phyloP scores from a whole-genome alignment of 495 filamentous ascomycete genomes.

The Lophiostoma macrostomum region DNA sequence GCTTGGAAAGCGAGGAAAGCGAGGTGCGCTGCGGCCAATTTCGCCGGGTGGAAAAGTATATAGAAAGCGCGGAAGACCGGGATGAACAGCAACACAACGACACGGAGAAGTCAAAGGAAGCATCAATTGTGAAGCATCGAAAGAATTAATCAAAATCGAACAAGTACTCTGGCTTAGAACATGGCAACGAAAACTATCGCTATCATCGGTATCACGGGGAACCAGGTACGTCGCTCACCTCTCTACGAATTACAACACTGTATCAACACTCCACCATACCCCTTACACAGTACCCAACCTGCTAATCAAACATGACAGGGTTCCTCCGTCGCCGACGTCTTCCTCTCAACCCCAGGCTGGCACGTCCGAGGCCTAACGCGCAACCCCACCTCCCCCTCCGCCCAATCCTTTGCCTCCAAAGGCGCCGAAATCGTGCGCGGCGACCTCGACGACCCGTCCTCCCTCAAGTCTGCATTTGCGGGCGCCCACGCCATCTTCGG shows the following conservation, averaged over 20 bases:
- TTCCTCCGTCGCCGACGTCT: slow-evolving; percentile 32
- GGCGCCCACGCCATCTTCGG: slow-evolving; percentile 52
- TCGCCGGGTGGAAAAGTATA: too few relatives aligned
- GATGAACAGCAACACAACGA: too few relatives aligned
- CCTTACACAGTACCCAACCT: neutral
- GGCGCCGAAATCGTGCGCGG: slow-evolving; percentile 51
- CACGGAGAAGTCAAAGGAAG: too few relatives aligned
- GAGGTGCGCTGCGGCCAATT: too few relatives aligned
- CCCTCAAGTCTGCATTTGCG: slow-evolving; percentile 47
- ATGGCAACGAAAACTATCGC: slow-evolving; percentile 42
- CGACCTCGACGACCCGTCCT: slow-evolving; percentile 46
- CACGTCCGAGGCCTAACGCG: slow-evolving; percentile 38
- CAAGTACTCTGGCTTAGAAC: too few relatives aligned
- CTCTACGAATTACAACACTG: neutral
- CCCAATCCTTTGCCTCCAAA: slow-evolving; percentile 39
- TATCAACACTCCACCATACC: neutral
- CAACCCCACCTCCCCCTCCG: slow-evolving; percentile 37
- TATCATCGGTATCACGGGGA: slow-evolving; percentile 51
- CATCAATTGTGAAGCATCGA: too few relatives aligned
- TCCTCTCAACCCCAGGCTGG: slow-evolving; percentile 32
- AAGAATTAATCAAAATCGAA: too few relatives aligned
- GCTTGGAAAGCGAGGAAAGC: too few relatives aligned
- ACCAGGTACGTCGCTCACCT: slow-evolving; percentile 35
- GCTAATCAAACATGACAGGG: slow-evolving; percentile 26
- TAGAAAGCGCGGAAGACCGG: too few relatives aligned